Base-by-base conservation (phyloP, 2,329 filamentous ascomycete genomes). In the Ceratocystis papillata region DNA sequence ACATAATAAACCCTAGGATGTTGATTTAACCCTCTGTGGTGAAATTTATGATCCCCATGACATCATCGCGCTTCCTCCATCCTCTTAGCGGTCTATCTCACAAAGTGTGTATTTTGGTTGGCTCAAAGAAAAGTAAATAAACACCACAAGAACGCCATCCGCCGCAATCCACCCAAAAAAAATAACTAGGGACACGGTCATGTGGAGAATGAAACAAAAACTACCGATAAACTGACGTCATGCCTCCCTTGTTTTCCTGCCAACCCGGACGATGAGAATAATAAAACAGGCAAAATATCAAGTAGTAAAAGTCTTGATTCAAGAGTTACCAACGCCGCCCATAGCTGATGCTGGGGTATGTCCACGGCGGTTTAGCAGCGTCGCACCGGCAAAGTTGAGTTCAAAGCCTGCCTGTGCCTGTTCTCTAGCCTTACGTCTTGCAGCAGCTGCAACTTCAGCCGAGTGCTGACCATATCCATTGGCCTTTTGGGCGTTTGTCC, bases 301-400 rank as follows among this genome's bases (percentile, higher is more conserved):
- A 59, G 5, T 53, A 44, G 5, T 25, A 48, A 22, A 48, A 25
- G 15, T 37, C 53, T 28, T 8, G 25, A 46, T 30, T 63, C 55
- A 59, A 22, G 55, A 37, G 55, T 59, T 59, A 17, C 55, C 55
- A 37, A 37, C 22, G 17, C 25, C 50, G 44, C 63, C 63, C 41
- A 74, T 77, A 67, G 79, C 77, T 28, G 79, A 75, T 57, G 81
- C 75, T 22, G 67, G 63, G 71, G 85, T 84, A 71, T 81, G 79
- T 25, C 78, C 79, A 67, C 84, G 77, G 71, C 92, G 84, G 41
- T 92, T 92, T 3, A 99, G 79, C 63, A 99, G 77, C 1, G 92
- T 97, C 0, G 94, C 89, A 66, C 94, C 94, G 70, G 96, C 90
- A 46, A 99, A 78, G 73, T 86, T 96, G 60, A 99, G 82, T 76